A percentile compares a stretch with the other conserved stretches of the same genome.
Conservation (phyloP, 306 rosid genomes). For the Delonix regia region DNA sequence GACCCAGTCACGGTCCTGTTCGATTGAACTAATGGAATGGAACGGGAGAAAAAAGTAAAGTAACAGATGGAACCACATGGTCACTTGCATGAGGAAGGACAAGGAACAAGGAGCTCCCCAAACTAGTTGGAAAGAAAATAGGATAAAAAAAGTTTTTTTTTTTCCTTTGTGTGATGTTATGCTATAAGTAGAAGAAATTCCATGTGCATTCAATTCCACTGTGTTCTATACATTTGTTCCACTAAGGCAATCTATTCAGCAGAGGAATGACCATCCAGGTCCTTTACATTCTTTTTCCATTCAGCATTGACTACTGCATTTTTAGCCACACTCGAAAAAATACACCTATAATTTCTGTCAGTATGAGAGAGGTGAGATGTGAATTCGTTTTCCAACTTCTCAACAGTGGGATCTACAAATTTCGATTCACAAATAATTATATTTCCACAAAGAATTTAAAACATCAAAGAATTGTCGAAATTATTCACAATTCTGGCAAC, state of each 20-base stretch:
- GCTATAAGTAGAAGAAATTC: background rate
- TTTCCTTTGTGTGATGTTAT: background rate
- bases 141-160: background rate
- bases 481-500: background rate
- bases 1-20: background rate
- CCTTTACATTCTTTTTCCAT: no score
- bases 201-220: background rate
- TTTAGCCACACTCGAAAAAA: background rate
- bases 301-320: background rate
- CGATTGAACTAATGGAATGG: background rate
- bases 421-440: background rate
- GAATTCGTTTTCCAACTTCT: background rate
- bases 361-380: background rate
- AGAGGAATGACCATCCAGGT: background rate
- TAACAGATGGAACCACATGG: background rate
- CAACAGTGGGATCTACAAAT: background rate
- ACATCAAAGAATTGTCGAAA: background rate
- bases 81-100: background rate
- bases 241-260: background rate
- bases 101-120: background rate
- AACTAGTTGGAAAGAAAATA: background rate
- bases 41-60: background rate
- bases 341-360: background rate
- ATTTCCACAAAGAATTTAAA: background rate
- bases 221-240: background rate